These are phyloP conservation scores for Acorus calamus DNA, from an alignment of 106 monocot species.

Conservation along the genomic window DNA sequence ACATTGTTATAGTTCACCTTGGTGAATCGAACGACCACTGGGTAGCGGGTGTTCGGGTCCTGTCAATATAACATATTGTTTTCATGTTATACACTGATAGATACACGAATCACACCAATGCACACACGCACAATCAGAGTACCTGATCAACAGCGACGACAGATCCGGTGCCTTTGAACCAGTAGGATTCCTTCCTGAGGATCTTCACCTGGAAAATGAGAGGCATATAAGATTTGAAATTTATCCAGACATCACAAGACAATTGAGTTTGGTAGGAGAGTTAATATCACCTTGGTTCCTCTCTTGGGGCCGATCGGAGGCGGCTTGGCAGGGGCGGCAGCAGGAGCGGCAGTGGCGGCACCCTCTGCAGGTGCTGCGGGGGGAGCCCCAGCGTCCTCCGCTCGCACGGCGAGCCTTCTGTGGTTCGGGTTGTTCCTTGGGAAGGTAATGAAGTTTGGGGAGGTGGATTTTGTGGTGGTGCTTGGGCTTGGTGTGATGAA, in stretches of 20 bases:
- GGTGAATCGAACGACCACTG: constrained; percentile 36
- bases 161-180: constrained; percentile 37
- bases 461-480: constrained; percentile 8
- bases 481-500: constrained; percentile 22
- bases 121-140: not conserved
- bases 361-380: constrained; percentile 13
- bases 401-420: constrained; percentile 42
- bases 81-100: not conserved
- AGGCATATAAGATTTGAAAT: not conserved
- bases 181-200: constrained; percentile 45
- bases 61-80: not conserved
- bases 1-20: constrained; percentile 38
- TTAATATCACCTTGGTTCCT: constrained; percentile 44
- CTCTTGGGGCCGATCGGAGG: constrained; percentile 68
- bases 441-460: constrained; percentile 23
- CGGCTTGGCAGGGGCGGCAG: constrained; percentile 9
- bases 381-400: constrained; percentile 33
- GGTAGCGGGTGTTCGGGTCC: constrained; percentile 34
- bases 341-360: constrained; percentile 8
- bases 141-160: constrained; percentile 46
- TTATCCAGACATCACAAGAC: not conserved
- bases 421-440: constrained; percentile 10
- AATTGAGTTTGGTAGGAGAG: not conserved
- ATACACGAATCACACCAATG: not conserved
- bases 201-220: constrained; percentile 29